phyloP scores from a whole-genome alignment of 345 rosid species.

The Excoecaria cochinchinensis region DNA sequence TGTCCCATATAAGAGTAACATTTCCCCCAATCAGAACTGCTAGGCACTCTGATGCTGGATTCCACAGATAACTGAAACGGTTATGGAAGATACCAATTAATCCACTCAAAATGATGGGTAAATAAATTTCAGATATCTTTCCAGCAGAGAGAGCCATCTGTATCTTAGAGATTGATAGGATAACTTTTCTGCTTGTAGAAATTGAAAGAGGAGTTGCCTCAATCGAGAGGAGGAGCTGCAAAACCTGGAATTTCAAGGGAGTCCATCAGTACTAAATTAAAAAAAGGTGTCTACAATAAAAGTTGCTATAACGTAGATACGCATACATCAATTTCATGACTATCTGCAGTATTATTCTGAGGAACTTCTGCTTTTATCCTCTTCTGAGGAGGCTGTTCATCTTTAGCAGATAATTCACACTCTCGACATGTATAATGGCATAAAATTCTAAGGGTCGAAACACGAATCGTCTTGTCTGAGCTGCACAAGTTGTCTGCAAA shows the following conservation, averaged over 20 bases:
- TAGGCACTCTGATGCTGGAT: constrained; percentile 72
- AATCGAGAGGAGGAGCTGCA: constrained; percentile 56
- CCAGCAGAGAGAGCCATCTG: constrained; percentile 64
- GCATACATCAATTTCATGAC: constrained; percentile 52
- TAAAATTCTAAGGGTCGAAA: constrained; percentile 71
- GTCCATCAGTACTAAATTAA: constrained; percentile 14
- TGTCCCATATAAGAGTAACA: constrained; percentile 56
- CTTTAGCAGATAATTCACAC: constrained; percentile 32
- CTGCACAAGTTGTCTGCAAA: constrained; percentile 72
- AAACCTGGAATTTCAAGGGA: constrained; percentile 54
- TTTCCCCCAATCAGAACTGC: constrained; percentile 57
- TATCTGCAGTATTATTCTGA: constrained; percentile 20
- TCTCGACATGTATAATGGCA: constrained; percentile 55
- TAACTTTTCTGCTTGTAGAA: constrained; percentile 61
- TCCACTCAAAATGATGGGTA: constrained; percentile 62
- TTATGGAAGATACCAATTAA: constrained; percentile 71
- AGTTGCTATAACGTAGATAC: constrained; percentile 4
- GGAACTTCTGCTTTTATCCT: constrained; percentile 48
- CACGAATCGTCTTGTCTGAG: constrained; percentile 64
- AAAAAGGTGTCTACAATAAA: constrained; percentile 3
- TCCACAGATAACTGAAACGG: constrained; percentile 65
- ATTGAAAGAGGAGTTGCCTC: constrained; percentile 67
- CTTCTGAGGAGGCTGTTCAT: constrained; percentile 43
- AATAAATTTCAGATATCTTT: constrained; percentile 55
- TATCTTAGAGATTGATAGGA: constrained; percentile 52